Conservation (phyloP, 768 basidiomycete species). For the Naganishia randhawae region DNA sequence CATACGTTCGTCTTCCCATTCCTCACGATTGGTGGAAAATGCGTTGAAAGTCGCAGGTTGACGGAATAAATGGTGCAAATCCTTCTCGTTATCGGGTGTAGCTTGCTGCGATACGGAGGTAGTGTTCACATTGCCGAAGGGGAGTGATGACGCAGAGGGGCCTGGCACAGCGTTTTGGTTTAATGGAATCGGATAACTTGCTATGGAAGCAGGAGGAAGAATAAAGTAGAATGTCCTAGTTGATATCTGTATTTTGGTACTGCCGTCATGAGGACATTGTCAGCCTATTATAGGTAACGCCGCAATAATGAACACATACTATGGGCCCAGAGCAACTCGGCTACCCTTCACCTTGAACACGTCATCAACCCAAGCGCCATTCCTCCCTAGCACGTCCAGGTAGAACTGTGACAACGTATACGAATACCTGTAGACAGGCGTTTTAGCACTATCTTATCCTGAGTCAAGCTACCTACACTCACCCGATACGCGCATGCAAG, state of each 20-base stretch:
- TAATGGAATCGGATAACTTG: slow-evolving; percentile 27
- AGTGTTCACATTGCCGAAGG: neutral
- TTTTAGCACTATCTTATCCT: neutral
- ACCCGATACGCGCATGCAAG: slow-evolving; percentile 90
- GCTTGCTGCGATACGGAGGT: neutral
- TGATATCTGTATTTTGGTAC: slow-evolving; percentile 94
- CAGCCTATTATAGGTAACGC: neutral
- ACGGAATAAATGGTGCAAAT: slow-evolving; percentile 21
- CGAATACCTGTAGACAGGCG: slow-evolving; percentile 31
- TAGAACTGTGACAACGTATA: slow-evolving; percentile 47
- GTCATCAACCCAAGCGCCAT: slow-evolving; percentile 97
- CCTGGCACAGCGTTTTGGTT: neutral
- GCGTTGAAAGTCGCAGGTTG: slow-evolving; percentile 32
- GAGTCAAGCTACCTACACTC: neutral
- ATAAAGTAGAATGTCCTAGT: slow-evolving; percentile 96
- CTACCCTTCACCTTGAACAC: slow-evolving; percentile 89
- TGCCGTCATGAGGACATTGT: slow-evolving; percentile 45
- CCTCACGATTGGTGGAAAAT: slow-evolving; percentile 29
- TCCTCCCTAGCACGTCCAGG: slow-evolving; percentile 86
- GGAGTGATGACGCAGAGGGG: neutral
- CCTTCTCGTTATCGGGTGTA: slow-evolving; percentile 16
- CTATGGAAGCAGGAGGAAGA: slow-evolving; percentile 65
- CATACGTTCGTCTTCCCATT: slow-evolving; percentile 30
- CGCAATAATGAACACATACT: slow-evolving; percentile 57
- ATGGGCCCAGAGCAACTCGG: slow-evolving; percentile 75